These are phyloP conservation scores for Hymenoscyphus occultus DNA, from an alignment of 2,329 filamentous ascomycete genomes.

Conservation along the genomic window DNA sequence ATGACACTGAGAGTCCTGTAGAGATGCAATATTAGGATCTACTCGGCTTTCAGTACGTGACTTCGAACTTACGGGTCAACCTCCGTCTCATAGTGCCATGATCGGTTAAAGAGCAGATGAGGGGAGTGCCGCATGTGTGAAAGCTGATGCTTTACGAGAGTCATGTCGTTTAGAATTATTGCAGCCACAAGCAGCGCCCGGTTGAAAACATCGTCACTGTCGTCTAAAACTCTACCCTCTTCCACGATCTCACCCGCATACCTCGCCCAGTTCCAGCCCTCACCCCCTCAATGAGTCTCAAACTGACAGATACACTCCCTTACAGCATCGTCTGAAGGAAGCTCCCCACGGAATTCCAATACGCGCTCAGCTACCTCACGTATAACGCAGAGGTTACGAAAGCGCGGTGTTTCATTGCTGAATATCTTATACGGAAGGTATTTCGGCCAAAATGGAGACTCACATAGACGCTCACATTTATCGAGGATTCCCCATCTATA, in stretches of 20 bases:
- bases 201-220: background rate
- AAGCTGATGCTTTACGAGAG: constrained; percentile 5
- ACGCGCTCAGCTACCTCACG: constrained; percentile 2
- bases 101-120: background rate
- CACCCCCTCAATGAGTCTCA: background rate
- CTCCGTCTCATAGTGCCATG: background rate
- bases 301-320: background rate
- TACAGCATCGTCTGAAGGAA: constrained; percentile 3
- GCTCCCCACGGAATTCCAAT: background rate
- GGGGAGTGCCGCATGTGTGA: background rate
- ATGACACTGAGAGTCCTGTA: background rate
- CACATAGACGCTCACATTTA: background rate
- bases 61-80: background rate
- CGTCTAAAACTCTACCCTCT: background rate
- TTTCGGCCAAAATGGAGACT: background rate
- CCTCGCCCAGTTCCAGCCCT: background rate
- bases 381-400: background rate
- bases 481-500: background rate
- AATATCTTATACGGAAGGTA: constrained; percentile 3
- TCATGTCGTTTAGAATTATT: background rate
- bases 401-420: background rate
- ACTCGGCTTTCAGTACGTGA: background rate
- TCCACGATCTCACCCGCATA: background rate
- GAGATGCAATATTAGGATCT: background rate
- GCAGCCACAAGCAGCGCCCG: constrained; percentile 1